Evolutionary conservation across 2,329 filamentous ascomycete species (phyloP), one percentile per base, ranked within the genome.

Genomic region (Cladosporium austrohemisphaericum): DNA sequence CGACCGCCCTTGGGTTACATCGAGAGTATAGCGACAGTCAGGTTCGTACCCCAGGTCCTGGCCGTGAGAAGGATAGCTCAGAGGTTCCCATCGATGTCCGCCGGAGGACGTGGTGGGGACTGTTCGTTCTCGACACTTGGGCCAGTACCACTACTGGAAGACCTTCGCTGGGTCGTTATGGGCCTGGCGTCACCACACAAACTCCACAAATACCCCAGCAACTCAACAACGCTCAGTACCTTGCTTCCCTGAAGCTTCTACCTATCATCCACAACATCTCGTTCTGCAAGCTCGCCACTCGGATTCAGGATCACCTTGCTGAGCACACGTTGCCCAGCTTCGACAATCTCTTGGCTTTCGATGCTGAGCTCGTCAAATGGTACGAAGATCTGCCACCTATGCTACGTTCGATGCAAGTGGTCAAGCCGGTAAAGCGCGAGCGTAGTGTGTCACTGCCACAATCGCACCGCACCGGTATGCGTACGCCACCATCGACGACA

Each of bases 221-320:
- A 46, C 61, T 64, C 32, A 66, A 65, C 36, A 66, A 64, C 41
- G 60, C 62, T 11, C 60, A 67, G 28, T 65, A 65, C 52, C 59
- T 76, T 60, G 73, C 74, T 41, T 82, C 85, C 40, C 76, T 83
- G 1, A 81, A 82, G 49, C 81, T 86, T 48, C 74, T 89, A 3
- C 85, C 85, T 0, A 68, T 89, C 13, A 80, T 87, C 22, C 84
- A 91, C 66, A 88, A 87, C 63, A 84, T 88, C 55, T 81, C 83
- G 43, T 91, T 91, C 67, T 88, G 85, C 70, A 86, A 85, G 65
- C 86, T 92, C 52, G 83, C 85, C 16, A 88, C 86, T 0, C 79
- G 81, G 53, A 85, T 91, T 50, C 87, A 92, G 63, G 86, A 92
- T 60, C 78, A 82, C 45, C 75, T 92, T 2, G 84, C 85, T 13